phyloP scores from a whole-genome alignment of 2,329 filamentous ascomycete species.

The Arthrobotrys musiformis region DNA sequence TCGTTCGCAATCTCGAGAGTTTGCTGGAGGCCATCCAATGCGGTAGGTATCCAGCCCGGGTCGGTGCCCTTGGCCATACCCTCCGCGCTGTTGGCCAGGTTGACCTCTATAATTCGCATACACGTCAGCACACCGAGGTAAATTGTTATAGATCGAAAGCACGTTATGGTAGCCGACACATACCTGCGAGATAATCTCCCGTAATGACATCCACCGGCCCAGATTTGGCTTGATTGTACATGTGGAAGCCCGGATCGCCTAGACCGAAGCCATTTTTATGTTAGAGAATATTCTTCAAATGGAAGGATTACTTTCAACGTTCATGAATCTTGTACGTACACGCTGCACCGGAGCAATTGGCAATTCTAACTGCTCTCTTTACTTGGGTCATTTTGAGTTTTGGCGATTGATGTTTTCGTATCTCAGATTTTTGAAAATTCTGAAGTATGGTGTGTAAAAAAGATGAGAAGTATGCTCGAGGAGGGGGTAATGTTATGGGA shows the following conservation, averaged over 20 bases:
- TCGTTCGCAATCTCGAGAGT: slow-evolving; percentile 64
- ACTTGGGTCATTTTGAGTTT: neutral
- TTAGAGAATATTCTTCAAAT: neutral
- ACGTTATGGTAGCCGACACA: neutral
- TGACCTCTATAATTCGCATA: neutral
- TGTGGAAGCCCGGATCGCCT: slow-evolving; percentile 2
- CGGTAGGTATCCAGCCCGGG: neutral
- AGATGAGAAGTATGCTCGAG: no score
- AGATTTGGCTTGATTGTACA: slow-evolving; percentile 1
- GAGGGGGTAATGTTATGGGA: no score
- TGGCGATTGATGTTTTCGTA: neutral
- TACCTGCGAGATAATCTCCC: slow-evolving; percentile 11
- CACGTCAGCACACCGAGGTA: neutral
- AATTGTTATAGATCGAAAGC: no score
- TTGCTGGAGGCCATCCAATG: slow-evolving; percentile 53
- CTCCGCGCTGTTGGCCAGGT: neutral
- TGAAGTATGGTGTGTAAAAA: no score
- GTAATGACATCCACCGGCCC: slow-evolving; percentile 8
- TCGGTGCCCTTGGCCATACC: neutral
- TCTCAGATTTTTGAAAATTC: no score
- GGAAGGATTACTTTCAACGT: no score
- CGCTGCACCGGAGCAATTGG: slow-evolving; percentile 6
- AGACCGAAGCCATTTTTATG: neutral
- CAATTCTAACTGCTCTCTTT: slow-evolving; percentile 1
- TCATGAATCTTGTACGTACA: neutral